Conservation (phyloP, 2,329 filamentous ascomycete genomes). For the Fusarium sororula region DNA sequence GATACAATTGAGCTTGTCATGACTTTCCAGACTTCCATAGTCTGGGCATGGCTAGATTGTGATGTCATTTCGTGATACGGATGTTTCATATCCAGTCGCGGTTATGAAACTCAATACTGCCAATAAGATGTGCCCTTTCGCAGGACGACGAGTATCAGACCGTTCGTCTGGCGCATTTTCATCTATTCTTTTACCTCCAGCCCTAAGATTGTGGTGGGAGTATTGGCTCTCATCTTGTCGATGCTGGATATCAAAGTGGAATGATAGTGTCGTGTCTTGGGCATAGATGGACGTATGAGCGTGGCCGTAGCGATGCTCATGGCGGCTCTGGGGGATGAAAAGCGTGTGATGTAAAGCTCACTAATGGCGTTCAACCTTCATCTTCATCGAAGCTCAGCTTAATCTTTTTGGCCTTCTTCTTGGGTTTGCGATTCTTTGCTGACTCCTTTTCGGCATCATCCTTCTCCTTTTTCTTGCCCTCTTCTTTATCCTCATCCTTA, state of each 20-base stretch:
- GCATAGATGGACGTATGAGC: background rate
- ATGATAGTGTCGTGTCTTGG: background rate
- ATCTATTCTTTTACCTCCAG: background rate
- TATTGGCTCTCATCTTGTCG: background rate
- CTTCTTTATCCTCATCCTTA: slow-evolving; percentile 15
- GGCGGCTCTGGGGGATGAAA: background rate
- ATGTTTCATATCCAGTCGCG: background rate
- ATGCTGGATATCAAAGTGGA: background rate
- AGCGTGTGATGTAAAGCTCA: background rate
- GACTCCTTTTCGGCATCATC: slow-evolving; percentile 41
- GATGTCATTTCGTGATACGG: slow-evolving; percentile 27
- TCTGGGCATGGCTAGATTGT: background rate
- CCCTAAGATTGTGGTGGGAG: background rate
- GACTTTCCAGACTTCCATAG: background rate
- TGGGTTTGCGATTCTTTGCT: slow-evolving; percentile 47
- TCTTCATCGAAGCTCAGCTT: slow-evolving; percentile 75
- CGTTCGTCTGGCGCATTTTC: background rate
- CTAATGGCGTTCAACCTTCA: slow-evolving; percentile 50
- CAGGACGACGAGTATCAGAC: background rate
- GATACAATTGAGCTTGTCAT: slow-evolving; percentile 1
- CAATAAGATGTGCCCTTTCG: background rate
- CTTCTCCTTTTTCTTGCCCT: slow-evolving; percentile 18
- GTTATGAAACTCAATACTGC: background rate
- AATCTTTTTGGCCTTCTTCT: slow-evolving; percentile 70
- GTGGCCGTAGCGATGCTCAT: background rate